Base-by-base conservation (phyloP, 345 rosid genomes). In the Heritiera littoralis region DNA sequence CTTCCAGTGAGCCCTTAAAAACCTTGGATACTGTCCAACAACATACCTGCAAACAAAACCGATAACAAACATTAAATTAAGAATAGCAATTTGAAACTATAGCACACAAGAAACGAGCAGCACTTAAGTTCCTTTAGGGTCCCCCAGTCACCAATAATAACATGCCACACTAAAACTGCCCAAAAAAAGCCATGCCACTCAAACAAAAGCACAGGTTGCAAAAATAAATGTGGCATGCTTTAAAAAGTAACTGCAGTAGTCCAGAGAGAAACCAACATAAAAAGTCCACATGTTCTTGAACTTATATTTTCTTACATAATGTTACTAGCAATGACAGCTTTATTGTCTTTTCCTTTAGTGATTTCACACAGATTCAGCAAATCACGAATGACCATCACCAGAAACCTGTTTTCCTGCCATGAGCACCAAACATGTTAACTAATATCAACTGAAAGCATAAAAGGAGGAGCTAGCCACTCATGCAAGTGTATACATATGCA, bases 1-100 rank as follows among this genome's bases (percentile, higher is more conserved):
- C 86, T 97, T 97, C 98, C 98, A 97, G 72, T 97, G 98, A 43
- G 99, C 98, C 86, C 99, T 91, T 71, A 97, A 91, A 85, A 97
- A 97, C 85, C 99, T 90, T 74, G 99, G 99, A 82, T 94, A 97
- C 85, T 97, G 99, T 28, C 99, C 99, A 77, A 97, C 99, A 60
- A 97, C 99, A 86, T 97, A 97, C 99, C 99, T 97, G 87, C 63
- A 77, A 75, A 79, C 75, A 81, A 5, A 83, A 81, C 55, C 54
- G 85, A 61, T 32, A 32, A 64, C 56, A 55, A 76, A 77, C 54
- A 78, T 7, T 35, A 30, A 49, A 73, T 48, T 49, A 66, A 13
- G 28, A n/a, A 20, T 40, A 66, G 15, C 54, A 41, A 64, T 51
- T 11, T 41, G 74, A 61, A 61, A 45, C 54, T 74, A 58, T 18